These are phyloP conservation scores for Elongisporangium senticosum DNA, from an alignment of 352 stramenopile genomes.

Conservation along the genomic window DNA sequence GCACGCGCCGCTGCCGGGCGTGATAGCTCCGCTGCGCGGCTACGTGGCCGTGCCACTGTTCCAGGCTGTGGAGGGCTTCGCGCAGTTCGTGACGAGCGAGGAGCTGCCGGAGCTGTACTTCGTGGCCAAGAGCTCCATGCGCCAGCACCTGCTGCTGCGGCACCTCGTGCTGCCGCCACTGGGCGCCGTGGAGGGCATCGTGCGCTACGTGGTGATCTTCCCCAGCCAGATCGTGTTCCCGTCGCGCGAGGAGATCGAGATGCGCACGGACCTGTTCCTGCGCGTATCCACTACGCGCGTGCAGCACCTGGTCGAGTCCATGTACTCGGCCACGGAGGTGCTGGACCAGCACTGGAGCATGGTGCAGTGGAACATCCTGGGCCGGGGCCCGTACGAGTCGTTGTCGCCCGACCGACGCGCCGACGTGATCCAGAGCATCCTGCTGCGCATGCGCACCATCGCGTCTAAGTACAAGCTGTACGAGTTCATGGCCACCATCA, in stretches of 20 bases:
- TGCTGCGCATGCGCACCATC: conserved; percentile 66
- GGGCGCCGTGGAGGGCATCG: conserved; percentile 53
- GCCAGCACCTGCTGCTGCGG: conserved; percentile 51
- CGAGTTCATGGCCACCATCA: conserved; percentile 81
- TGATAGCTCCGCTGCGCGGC: conserved; percentile 44
- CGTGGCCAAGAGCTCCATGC: conserved; percentile 78
- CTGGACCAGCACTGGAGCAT: conserved; percentile 82
- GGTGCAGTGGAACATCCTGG: conserved; percentile 85
- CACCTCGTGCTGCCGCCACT: conserved; percentile 67
- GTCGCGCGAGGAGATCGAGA: conserved; percentile 72
- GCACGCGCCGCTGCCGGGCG: conserved; percentile 31
- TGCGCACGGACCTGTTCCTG: conserved; percentile 66
- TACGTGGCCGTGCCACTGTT: conserved; percentile 62
- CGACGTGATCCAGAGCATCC: conserved; percentile 68
- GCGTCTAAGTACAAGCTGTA: conserved; percentile 75
- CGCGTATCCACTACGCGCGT: conserved; percentile 67
- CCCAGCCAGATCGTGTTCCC: conserved; percentile 74
- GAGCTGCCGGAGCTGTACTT: conserved; percentile 83
- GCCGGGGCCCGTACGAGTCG: conserved; percentile 71
- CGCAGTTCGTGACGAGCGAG: conserved; percentile 77
- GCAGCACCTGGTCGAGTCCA: conserved; percentile 68
- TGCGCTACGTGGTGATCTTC: conserved; percentile 73
- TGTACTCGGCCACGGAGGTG: conserved; percentile 81
- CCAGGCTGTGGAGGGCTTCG: conserved; percentile 59
- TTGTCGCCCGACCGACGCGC: conserved; percentile 44